Evolutionary conservation across 768 basidiomycete species (phyloP), one percentile per base, ranked within the genome.

Genomic region (Pleurotus tuoliensis): DNA sequence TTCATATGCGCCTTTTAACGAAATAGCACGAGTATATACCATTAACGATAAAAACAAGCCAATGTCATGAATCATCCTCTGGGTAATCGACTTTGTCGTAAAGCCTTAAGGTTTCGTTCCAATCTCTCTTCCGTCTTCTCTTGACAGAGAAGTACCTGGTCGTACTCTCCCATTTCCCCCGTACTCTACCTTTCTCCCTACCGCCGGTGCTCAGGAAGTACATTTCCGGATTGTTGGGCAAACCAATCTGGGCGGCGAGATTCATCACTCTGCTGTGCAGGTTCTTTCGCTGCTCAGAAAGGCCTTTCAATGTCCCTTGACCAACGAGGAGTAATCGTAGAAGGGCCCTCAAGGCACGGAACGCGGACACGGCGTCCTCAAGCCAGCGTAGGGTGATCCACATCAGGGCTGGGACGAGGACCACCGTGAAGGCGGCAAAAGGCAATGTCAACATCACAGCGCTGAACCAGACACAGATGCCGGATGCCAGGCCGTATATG

Each of bases 351-450:
- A 87, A 81, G 3, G 93, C 93, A 43, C 93, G 84, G 65, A 88
- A 85, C 3, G 91, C 83, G 0, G 91, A 82, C 3, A 92, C 77
- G 1, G 87, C 84, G 61, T 94, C 93, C 66, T 95, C 93, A 40
- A 90, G 75, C 91, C 92, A 94, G 50, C 93, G 83, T 58, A 95
- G 75, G 15, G 88, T 81, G 75, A 94, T 85, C 92, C 93, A 95
- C 93, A 94, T 93, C 61, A 87, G 63, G 4, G 78, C 75, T 2
- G 92, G 92, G 5, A 92, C 79, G 25, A 83, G 64, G 51, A 86
- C 65, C 24, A 78, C 64, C 3, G 87, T 87, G 55, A 90, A 64
- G 8, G 69, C 65, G 6, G 83, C 77, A 59, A 88, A 68, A 2
- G 84, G 88, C 62, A 88, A 75, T 0, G 90, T 90, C 41, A 86